Percentiles rank a stretch among this genome's conserved stretches.
Conservation (phyloP, 176 grass and related monocot genomes). For the Oryza rufipogon region DNA sequence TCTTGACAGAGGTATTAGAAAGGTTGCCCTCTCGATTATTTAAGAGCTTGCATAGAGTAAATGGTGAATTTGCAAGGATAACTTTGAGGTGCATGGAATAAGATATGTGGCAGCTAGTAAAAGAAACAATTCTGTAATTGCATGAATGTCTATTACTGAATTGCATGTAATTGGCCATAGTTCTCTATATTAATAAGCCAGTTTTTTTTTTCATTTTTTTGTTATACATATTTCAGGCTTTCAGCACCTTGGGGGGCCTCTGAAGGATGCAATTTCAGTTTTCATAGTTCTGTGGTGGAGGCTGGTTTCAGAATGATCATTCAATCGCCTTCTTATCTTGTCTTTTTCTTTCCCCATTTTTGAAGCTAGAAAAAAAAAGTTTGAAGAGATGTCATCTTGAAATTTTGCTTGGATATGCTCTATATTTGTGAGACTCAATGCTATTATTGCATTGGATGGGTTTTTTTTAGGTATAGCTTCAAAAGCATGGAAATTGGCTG, state of each 20-base stretch:
- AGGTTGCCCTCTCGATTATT: neutral
- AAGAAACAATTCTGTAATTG: neutral
- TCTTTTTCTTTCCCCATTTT: constrained; percentile 36
- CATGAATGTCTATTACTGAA: constrained; percentile 20
- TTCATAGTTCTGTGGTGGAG: constrained; percentile 11
- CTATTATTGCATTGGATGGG: constrained; percentile 29
- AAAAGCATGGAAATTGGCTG: constrained; percentile 33
- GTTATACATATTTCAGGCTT: constrained; percentile 45
- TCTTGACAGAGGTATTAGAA: neutral
- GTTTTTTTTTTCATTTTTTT: neutral
- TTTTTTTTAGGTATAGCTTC: constrained; percentile 43
- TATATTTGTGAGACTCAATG: constrained; percentile 29
- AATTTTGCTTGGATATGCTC: constrained; percentile 40
- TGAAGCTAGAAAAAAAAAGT: constrained; percentile 27
- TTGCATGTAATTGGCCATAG: neutral
- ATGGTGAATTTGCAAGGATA: neutral
- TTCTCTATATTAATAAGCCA: neutral
- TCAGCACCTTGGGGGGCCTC: constrained; percentile 42
- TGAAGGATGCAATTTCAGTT: constrained; percentile 39
- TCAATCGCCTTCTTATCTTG: neutral
- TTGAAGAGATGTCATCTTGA: constrained; percentile 25
- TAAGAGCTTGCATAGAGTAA: constrained; percentile 1
- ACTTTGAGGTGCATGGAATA: neutral
- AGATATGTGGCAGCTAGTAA: neutral
- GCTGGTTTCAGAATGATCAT: constrained; percentile 34